Percentiles rank a stretch among this genome's conserved stretches.
phyloP scores from a whole-genome alignment of 148 eudicot species.

The Polygonum maritimum region DNA sequence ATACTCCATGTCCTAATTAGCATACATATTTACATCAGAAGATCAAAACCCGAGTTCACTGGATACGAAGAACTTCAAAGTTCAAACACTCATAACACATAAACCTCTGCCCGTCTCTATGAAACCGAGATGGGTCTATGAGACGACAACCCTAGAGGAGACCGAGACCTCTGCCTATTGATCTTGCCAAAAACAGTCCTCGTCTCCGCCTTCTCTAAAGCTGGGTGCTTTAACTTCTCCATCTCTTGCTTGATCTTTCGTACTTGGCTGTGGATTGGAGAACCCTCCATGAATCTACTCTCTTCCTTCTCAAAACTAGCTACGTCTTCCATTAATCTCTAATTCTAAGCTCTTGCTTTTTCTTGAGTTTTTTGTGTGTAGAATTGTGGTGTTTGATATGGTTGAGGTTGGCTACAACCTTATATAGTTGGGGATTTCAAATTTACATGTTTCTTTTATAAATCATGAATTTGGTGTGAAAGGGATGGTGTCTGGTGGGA shows the following conservation, averaged over 20 bases:
- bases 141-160: constrained; percentile 34
- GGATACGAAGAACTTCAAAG: too few relatives aligned
- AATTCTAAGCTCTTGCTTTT: background rate
- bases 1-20: background rate
- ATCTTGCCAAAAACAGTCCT: constrained; percentile 1
- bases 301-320: background rate
- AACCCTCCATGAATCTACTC: background rate
- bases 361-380: background rate
- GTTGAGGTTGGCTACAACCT: background rate
- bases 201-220: background rate
- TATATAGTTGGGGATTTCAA: background rate
- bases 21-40: constrained; percentile 1
- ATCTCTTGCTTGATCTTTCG: constrained; percentile 12
- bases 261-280: constrained; percentile 6
- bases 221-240: constrained; percentile 1
- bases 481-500: background rate
- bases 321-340: background rate
- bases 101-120: background rate
- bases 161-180: constrained; percentile 29
- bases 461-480: constrained; percentile 7
- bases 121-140: constrained; percentile 32
- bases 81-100: background rate
- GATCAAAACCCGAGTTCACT: background rate
- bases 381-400: background rate
- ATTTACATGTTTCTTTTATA: background rate